Evolutionary conservation across 257 asterid species (phyloP).

Genomic region (Linderniella brevidens): DNA sequence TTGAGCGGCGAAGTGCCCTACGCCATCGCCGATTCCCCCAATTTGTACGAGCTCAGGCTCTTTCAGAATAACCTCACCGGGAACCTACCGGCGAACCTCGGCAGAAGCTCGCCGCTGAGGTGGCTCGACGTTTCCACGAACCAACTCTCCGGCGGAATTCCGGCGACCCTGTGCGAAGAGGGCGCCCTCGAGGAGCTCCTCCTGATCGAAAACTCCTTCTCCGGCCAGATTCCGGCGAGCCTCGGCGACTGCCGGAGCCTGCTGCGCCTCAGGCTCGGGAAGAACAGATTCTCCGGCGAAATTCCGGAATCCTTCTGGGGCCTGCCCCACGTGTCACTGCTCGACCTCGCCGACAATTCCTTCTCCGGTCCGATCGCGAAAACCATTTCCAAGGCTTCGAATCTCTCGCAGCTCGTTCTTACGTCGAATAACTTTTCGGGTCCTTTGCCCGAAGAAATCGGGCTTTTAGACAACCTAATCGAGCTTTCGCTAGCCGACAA

Average conservation of each 20-base stretch:
- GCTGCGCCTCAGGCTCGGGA: constrained; percentile 60
- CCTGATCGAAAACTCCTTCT: constrained; percentile 48
- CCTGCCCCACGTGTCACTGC: constrained; percentile 68
- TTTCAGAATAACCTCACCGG: constrained; percentile 62
- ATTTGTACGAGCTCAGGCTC: constrained; percentile 71
- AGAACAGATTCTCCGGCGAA: constrained; percentile 54
- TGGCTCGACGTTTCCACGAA: constrained; percentile 87
- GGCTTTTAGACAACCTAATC: constrained; percentile 46
- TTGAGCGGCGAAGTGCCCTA: constrained; percentile 54
- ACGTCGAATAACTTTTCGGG: constrained; percentile 72
- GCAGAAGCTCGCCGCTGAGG: constrained; percentile 49
- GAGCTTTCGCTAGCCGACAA: constrained; percentile 55
- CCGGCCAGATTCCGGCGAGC: constrained; percentile 59
- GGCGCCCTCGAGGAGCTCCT: constrained; percentile 56
- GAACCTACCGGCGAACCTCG: constrained; percentile 45
- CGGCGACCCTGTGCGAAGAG: constrained; percentile 38
- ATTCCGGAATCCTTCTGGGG: constrained; percentile 84
- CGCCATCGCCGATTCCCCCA: constrained; percentile 58
- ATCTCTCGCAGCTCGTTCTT: constrained; percentile 57
- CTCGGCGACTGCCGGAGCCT: constrained; percentile 63
- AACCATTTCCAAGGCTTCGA: constrained; percentile 61
- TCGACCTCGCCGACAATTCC: constrained; percentile 64
- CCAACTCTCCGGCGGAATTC: constrained; percentile 50
- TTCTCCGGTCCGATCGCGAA: constrained; percentile 68
- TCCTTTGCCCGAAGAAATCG: constrained; percentile 60